phyloP scores from a whole-genome alignment of 2,329 filamentous ascomycete genomes.

The Coniochaeta pulveracea region DNA sequence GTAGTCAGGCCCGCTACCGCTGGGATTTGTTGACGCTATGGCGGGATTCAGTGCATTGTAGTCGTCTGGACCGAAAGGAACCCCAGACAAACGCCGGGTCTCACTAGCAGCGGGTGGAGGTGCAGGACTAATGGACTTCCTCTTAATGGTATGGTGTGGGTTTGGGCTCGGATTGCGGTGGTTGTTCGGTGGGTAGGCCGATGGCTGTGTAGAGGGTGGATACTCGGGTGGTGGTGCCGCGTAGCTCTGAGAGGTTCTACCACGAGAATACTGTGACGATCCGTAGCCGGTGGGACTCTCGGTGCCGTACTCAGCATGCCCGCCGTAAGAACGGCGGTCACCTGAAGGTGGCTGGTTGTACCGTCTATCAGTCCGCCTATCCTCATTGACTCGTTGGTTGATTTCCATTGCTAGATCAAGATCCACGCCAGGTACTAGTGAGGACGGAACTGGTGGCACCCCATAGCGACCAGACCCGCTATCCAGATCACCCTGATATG shows the following conservation, averaged over 20 bases:
- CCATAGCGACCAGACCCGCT: constrained; percentile 23
- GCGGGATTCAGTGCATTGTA: constrained; percentile 63
- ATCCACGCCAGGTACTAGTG: constrained; percentile 51
- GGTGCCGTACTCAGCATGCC: constrained; percentile 13
- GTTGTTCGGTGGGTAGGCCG: constrained; percentile 28
- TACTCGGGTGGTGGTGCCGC: constrained; percentile 12
- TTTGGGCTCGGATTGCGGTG: constrained; percentile 22
- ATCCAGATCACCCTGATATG: constrained; percentile 24
- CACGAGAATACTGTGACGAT: constrained; percentile 26
- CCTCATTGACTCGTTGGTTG: constrained; percentile 45
- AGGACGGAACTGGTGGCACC: constrained; percentile 38
- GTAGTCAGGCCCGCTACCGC: constrained; percentile 24
- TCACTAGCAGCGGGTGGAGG: constrained; percentile 33
- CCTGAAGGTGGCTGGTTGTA: constrained; percentile 28
- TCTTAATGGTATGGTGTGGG: constrained; percentile 42
- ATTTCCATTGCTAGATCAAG: constrained; percentile 43
- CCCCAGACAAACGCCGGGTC: constrained; percentile 41
- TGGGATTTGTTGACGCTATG: constrained; percentile 24
- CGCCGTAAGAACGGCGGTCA: constrained; percentile 19
- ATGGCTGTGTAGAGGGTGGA: constrained; percentile 14
- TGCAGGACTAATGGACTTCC: constrained; percentile 66
- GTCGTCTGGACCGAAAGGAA: constrained; percentile 66
- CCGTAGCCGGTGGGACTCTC: constrained; percentile 17
- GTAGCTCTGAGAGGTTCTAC: constrained; percentile 30
- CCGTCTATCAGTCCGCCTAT: constrained; percentile 34